phyloP scores from a whole-genome alignment of 345 rosid species.

The Corchorus olitorius region DNA sequence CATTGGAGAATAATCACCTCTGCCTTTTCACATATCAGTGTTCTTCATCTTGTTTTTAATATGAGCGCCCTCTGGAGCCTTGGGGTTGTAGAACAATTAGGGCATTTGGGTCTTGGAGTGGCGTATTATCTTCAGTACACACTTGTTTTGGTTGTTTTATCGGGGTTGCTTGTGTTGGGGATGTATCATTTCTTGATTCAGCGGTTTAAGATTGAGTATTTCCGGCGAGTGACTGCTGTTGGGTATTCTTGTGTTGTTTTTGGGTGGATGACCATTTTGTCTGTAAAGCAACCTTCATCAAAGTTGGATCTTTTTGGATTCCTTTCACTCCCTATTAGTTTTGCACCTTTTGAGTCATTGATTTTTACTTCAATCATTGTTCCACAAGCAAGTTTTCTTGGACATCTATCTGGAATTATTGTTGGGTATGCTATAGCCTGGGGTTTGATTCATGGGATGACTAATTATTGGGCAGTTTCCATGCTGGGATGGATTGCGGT shows the following conservation, averaged over 20 bases:
- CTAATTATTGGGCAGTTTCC: conserved; percentile 88
- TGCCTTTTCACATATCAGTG: conserved; percentile 90
- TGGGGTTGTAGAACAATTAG: conserved; percentile 80
- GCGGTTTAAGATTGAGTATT: conserved; percentile 80
- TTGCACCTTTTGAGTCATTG: conserved; percentile 93
- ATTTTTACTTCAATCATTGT: conserved; percentile 95
- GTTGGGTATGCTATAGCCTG: conserved; percentile 95
- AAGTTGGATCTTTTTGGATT: conserved; percentile 91
- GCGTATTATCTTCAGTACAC: conserved; percentile 88
- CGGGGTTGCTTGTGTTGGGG: conserved; percentile 77
- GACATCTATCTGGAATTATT: conserved; percentile 89
- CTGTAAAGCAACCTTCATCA: conserved; percentile 91
- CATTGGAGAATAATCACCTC: conserved; percentile 96
- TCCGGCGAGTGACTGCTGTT: conserved; percentile 89
- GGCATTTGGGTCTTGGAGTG: conserved; percentile 71
- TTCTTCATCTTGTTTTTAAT: conserved; percentile 90
- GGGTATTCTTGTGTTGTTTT: conserved; percentile 99
- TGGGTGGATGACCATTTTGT: conserved; percentile 98
- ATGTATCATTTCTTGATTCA: conserved; percentile 76
- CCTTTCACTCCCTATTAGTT: conserved; percentile 92
- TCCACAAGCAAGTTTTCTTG: conserved; percentile 97
- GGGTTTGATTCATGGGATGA: conserved; percentile 96
- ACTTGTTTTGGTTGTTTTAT: conserved; percentile 72
- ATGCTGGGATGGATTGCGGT: conserved; percentile 80
- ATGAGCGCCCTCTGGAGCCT: conserved; percentile 99